Base-by-base conservation (phyloP, 2,329 filamentous ascomycete genomes). In the Alternaria brassicicola region DNA sequence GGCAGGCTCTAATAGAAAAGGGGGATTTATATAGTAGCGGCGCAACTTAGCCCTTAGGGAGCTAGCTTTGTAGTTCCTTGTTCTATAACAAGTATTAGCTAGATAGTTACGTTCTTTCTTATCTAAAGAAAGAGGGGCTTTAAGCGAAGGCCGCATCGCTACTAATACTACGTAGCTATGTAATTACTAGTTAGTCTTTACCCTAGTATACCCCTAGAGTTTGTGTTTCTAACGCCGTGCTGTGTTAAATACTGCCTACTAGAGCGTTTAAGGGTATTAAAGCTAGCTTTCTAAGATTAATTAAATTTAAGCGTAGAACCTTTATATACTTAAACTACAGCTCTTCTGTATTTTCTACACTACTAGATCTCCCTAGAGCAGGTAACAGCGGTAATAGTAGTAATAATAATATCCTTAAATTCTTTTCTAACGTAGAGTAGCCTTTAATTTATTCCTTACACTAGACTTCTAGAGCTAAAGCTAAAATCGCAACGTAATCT, bases 321-420 rank as follows among this genome's bases (percentile, higher is more conserved):
- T 55, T 60, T n/a, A 46, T 41, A 41, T 60, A 55, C 57, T 60
- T 60, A 60, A 60, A 48, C 19, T 23, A 28, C 47, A 30, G 28
- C 57, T 21, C 38, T 33, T 52, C 52, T 38, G 25, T 23, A 15
- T 56, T 52, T 31, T 33, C 46, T 36, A 17, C 26, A 60, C 26
- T 33, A 52, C 47, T n/a, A 52, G 31, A 38, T n/a, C 36, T 48
- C 35, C 35, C 35, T 38, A 3, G 17, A 38, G 38, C 30, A 26
- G 17, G 23, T 13, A 51, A 39, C 35, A 60, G 45, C 28, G 17
- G 43, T 31, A 43, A 38, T 13, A 38, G 35, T 13, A 8, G 35
- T 1, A 38, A 38, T 13, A 13, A 43, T 31, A 26, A 48, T 50
- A 21, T 45, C 36, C 38, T 45, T 49, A 13, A 17, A 49, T 41